Evolutionary conservation across 176 grass and related monocot species (phyloP), one percentile per base, ranked within the genome.

Genomic region (Avena eriantha): DNA sequence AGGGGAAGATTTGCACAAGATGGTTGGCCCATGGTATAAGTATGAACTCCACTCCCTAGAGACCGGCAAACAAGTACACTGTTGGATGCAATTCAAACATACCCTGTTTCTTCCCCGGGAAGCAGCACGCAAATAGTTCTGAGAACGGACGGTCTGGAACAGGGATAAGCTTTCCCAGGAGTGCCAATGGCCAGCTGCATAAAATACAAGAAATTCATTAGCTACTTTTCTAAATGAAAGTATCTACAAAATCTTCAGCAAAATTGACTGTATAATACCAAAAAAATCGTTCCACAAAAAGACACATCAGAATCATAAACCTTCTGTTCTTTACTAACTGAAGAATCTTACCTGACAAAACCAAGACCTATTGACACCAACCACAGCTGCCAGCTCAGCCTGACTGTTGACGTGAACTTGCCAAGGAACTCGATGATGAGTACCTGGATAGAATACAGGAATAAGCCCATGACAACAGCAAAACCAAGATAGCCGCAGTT

Each of bases 341-440:
- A 59, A 24, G 3, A 71, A 39, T 22, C 19, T 86, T 76, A 94
- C 92, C 95, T 91, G 29, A 91, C 51, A 76, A 94, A 84, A 41
- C 69, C 41, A 75, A 97, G 88, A 57, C 85, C 94, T 54, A 94
- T 84, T 0, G 94, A 94, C 63, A 93, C 90, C 59, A 96, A 88
- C 97, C 97, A 96, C 48, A 94, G 80, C 85, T 96, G 95, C 97
- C 94, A 99, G 59, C 69, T 96, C 39, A 99, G 54, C 74, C 31
- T 93, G 22, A 91, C 90, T 48, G 97, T 96, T 1, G 92, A 85
- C 4, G 89, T 76, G 29, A 99, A 99, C 86, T 99, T 96, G 58
- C 97, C 92, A 71, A 99, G 94, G 87, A 99, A 99, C 87, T 96
- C 92, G 2, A 99, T 84, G 17, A 96, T 99, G 56, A 99, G 70